Evolutionary conservation across 768 basidiomycete genomes (phyloP), one percentile per base, ranked within the genome.

Genomic region (Xerocomus spinulosus): DNA sequence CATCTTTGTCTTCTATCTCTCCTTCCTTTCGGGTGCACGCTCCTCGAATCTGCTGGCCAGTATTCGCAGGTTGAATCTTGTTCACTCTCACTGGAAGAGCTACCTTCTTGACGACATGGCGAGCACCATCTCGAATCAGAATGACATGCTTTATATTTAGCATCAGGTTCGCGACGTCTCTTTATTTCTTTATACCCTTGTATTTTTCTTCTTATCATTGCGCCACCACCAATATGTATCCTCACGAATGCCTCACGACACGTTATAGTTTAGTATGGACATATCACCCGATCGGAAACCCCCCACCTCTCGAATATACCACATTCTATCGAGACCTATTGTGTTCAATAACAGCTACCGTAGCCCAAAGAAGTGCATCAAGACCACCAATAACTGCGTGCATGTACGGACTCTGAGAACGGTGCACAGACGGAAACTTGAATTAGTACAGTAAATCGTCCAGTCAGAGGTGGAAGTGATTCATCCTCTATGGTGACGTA

Each of bases 1-100:
- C 10, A 46, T 62, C 44, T 37, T 59, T 6, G 57, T 56, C 17
- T 58, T 52, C 47, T 68, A 66, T 52, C 56, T 69, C 24, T 57
- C 66, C 18, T 63, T 59, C 46, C 35, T 44, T 6, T 30, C 29
- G 15, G 36, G 30, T 13, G 14, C 18, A 5, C 0, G 3, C 2
- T 17, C 14, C 17, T 4, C 17, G 5, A 3, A 25, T 1, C 5
- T 44, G 15, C 30, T 49, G 10, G 9, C 2, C 15, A 26, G 18
- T 1, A 5, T 49, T 5, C 29, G 17, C 21, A 45, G 17, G 43
- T 20, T 45, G 3, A 7, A 26, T 5, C 21, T 38, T 4, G 42
- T 10, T 10, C 28, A 36, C 25, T 7, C 23, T 3, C 42, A 30
- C 26, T 43, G 48, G 15, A 35, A 28, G 34, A 24, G 20, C 33